Evolutionary conservation across 2,329 filamentous ascomycete genomes (phyloP).

Genomic region (Biscogniauxia sp.): DNA sequence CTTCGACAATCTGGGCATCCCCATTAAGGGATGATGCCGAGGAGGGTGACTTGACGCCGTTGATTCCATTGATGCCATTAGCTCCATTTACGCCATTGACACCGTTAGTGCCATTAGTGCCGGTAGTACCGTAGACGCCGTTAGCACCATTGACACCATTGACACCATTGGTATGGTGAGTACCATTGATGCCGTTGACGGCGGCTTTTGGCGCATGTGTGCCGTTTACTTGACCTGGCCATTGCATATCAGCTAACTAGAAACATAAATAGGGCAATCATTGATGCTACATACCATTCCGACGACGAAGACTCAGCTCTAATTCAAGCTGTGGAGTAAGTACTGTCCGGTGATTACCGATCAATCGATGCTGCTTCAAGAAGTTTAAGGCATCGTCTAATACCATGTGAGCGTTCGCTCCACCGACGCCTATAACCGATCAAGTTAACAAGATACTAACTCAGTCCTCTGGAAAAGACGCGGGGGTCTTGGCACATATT

Average conservation of each 20-base stretch:
- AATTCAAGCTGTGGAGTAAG: background rate
- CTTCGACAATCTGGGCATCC: background rate
- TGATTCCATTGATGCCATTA: background rate
- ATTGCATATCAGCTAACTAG: background rate
- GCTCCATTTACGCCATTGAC: background rate
- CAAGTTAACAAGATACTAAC: background rate
- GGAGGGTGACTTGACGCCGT: background rate
- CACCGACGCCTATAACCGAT: conserved; percentile 1
- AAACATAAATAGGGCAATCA: background rate
- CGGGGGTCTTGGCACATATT: background rate
- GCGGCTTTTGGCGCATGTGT: background rate
- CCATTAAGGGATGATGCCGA: background rate
- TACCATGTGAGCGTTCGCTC: conserved; percentile 2
- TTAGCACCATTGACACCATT: background rate
- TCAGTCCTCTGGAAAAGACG: background rate
- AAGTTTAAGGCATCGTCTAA: conserved; percentile 3
- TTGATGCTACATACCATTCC: background rate
- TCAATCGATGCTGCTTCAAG: conserved; percentile 1
- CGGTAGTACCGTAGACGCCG: background rate
- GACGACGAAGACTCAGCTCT: background rate
- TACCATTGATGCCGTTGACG: background rate
- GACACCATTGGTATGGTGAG: conserved; percentile 6
- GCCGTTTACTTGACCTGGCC: background rate
- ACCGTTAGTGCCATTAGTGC: background rate
- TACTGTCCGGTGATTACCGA: background rate